These are phyloP conservation scores for Calocybe indica DNA, from an alignment of 768 basidiomycete genomes.

Conservation along the genomic window DNA sequence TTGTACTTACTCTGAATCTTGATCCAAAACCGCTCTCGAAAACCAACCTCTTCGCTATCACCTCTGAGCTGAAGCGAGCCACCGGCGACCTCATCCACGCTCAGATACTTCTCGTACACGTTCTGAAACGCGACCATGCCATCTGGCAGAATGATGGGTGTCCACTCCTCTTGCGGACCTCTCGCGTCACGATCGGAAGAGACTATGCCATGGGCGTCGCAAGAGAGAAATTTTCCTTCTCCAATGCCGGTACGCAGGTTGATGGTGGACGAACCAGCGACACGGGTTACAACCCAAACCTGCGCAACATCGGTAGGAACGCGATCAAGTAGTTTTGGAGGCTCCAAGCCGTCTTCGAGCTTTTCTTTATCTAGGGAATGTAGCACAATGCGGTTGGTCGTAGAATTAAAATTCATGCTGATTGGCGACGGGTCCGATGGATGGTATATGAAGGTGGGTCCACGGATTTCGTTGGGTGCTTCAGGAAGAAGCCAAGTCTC, in stretches of 20 bases:
- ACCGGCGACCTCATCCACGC: slow-evolving; percentile 83
- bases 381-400: slow-evolving; percentile 67
- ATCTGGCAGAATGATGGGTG: slow-evolving; percentile 72
- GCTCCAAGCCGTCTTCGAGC: slow-evolving; percentile 37
- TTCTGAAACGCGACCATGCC: slow-evolving; percentile 88
- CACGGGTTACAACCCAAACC: slow-evolving; percentile 87
- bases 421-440: slow-evolving; percentile 77
- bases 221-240: slow-evolving; percentile 86
- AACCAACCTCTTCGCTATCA: slow-evolving; percentile 82
- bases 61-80: slow-evolving; percentile 73
- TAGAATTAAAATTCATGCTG: slow-evolving; percentile 72
- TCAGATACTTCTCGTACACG: slow-evolving; percentile 83
- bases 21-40: slow-evolving; percentile 81
- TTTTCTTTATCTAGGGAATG: slow-evolving; percentile 57
- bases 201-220: slow-evolving; percentile 81
- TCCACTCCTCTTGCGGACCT: slow-evolving; percentile 94
- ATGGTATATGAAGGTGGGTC: slow-evolving; percentile 82
- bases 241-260: slow-evolving; percentile 85
- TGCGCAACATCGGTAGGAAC: slow-evolving; percentile 79
- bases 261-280: slow-evolving; percentile 78
- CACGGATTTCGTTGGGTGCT: slow-evolving; percentile 66
- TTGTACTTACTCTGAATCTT: slow-evolving; percentile 89
- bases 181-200: slow-evolving; percentile 83
- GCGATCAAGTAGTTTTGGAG: slow-evolving; percentile 50
- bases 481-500: slow-evolving; percentile 81